These are phyloP conservation scores for Coemansia umbellata DNA, from an alignment of 192 early-diverging fungal genomes.

Conservation along the genomic window DNA sequence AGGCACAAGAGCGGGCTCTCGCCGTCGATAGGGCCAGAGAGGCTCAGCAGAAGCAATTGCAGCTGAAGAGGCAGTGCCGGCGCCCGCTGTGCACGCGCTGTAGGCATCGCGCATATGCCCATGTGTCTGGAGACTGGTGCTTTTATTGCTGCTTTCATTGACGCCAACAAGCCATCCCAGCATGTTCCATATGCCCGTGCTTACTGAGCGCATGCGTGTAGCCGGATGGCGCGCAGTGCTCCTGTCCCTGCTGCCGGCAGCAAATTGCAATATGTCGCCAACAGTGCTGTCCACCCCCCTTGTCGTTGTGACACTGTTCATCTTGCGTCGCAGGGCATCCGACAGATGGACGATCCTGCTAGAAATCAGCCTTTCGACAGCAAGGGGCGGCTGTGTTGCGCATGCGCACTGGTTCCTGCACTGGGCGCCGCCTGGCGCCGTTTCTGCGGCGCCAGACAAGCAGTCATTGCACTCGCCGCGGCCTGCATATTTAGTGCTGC, in stretches of 20 bases:
- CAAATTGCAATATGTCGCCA: constrained; percentile 29
- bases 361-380: constrained; percentile 16
- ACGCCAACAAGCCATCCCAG: constrained; percentile 47
- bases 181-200: constrained; percentile 44
- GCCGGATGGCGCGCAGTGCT: background rate
- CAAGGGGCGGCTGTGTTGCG: constrained; percentile 12
- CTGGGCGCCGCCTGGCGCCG: background rate
- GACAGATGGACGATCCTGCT: constrained; percentile 32
- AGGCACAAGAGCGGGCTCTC: constrained; percentile 10
- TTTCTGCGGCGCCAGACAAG: constrained; percentile 3
- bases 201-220: constrained; percentile 15
- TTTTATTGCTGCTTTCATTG: constrained; percentile 2
- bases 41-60: too few relatives aligned
- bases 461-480: constrained; percentile 1
- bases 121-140: background rate
- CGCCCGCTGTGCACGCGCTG: background rate
- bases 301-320: constrained; percentile 24
- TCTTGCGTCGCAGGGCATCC: constrained; percentile 42
- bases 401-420: constrained; percentile 4
- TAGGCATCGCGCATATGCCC: background rate
- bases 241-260: background rate
- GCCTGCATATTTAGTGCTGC: background rate
- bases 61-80: background rate
- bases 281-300: constrained; percentile 13
- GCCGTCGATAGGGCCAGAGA: constrained; percentile 10